Percentiles rank a stretch among this genome's conserved stretches.
Conservation (phyloP, 495 filamentous ascomycete species). For the Neurospora hispaniola region DNA sequence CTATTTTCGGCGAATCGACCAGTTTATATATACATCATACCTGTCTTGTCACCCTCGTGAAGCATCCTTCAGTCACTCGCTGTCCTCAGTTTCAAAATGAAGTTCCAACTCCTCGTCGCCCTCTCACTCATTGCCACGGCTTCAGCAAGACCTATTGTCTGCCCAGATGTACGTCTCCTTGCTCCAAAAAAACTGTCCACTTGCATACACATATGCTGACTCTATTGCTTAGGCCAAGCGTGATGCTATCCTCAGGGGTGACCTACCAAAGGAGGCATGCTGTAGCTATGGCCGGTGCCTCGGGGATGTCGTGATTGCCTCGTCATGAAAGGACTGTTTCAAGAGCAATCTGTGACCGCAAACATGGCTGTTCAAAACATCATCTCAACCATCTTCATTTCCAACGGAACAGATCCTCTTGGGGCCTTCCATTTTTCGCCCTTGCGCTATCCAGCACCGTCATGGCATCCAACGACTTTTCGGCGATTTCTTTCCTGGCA, state of each 20-base stretch:
- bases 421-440: not conserved
- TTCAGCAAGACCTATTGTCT: conserved; percentile 22
- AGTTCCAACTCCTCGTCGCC: conserved; percentile 13
- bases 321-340: conserved; percentile 10
- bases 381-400: not conserved
- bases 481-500: not conserved
- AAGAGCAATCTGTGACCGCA: not conserved
- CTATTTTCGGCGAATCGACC: not conserved
- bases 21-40: not conserved
- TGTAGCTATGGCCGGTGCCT: conserved; percentile 40
- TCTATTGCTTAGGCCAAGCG: conserved; percentile 25
- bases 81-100: conserved; percentile 10
- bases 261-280: conserved; percentile 34
- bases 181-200: not conserved
- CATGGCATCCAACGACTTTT: not conserved
- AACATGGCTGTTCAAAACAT: not conserved
- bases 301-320: conserved; percentile 34
- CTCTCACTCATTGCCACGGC: conserved; percentile 12
- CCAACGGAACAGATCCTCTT: not conserved
- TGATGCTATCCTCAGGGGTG: conserved; percentile 36
- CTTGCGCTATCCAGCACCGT: not conserved
- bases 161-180: conserved; percentile 25
- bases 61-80: not conserved
- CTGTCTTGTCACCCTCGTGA: too few species aligned
- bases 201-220: conserved; percentile 4